A percentile compares a stretch with the other conserved stretches of the same genome.
phyloP scores from a whole-genome alignment of 305 asterid genomes.

The Striga hermonthica region DNA sequence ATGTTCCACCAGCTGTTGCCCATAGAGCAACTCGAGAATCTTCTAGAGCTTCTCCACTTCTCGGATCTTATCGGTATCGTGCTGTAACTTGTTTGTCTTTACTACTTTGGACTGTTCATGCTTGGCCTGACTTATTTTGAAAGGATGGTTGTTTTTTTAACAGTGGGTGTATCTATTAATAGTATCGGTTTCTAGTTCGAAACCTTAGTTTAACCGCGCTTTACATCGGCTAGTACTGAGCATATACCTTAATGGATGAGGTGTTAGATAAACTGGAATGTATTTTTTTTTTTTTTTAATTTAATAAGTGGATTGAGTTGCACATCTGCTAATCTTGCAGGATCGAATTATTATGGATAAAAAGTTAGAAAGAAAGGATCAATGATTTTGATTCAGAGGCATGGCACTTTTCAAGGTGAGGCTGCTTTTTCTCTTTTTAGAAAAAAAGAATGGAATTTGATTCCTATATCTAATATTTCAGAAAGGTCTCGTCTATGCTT shows the following conservation, averaged over 20 bases:
- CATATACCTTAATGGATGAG: constrained; percentile 6
- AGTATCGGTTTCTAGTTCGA: too few species aligned
- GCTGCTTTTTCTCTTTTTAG: constrained; percentile 24
- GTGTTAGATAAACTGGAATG: constrained; percentile 22
- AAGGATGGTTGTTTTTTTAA: too few species aligned
- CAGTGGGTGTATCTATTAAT: too few species aligned
- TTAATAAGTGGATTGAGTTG: constrained; percentile 10
- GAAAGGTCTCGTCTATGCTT: too few species aligned
- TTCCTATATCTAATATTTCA: neutral
- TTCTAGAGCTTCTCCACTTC: constrained; percentile 42
- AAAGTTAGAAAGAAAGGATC: neutral
- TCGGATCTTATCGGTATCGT: constrained; percentile 24
- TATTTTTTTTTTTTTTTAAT: neutral
- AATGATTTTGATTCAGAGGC: constrained; percentile 26
- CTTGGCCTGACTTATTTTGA: too few species aligned
- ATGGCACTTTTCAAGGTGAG: constrained; percentile 29
- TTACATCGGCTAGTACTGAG: too few species aligned
- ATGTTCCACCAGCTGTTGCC: constrained; percentile 65
- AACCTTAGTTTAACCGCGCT: too few species aligned
- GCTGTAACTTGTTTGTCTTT: constrained; percentile 34
- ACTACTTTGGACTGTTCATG: constrained; percentile 36
- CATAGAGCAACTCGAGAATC: constrained; percentile 50
- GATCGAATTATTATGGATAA: neutral
- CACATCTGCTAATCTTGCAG: constrained; percentile 2
- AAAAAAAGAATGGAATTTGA: constrained; percentile 34